Conservation (phyloP, 2,329 filamentous ascomycete genomes). For the Ophiocordyceps sinensis region DNA sequence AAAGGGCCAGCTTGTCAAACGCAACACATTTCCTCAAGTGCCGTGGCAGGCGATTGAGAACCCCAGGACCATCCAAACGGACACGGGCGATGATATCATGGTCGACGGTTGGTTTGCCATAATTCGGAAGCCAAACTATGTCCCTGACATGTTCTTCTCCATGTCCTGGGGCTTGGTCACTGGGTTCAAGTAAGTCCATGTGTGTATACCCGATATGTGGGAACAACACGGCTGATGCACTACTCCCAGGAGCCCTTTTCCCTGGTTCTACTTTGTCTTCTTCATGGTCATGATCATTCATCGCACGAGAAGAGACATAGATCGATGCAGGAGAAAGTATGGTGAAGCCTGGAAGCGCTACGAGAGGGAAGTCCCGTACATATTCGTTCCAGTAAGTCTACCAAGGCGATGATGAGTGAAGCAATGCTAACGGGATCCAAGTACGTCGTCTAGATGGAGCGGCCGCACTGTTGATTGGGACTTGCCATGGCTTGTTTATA, state of each 20-base stretch:
- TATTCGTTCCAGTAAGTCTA: conserved; percentile 55
- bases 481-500: too few species aligned
- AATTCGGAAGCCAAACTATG: conserved; percentile 47
- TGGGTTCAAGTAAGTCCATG: conserved; percentile 22
- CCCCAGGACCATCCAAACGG: conserved; percentile 58
- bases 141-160: conserved; percentile 31
- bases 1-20: conserved; percentile 51
- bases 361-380: conserved; percentile 59
- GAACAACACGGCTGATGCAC: not conserved
- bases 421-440: not conserved
- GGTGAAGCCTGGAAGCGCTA: conserved; percentile 70
- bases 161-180: conserved; percentile 33
- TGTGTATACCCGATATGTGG: too few species aligned
- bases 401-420: not conserved
- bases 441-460: not conserved
- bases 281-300: conserved; percentile 70
- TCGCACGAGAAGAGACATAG: conserved; percentile 60
- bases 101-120: conserved; percentile 71
- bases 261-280: conserved; percentile 81
- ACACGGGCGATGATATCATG: conserved; percentile 54
- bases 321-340: conserved; percentile 64
- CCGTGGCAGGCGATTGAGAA: conserved; percentile 73
- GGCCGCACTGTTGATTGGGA: too few species aligned
- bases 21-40: conserved; percentile 77
- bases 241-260: conserved; percentile 48